phyloP scores from a whole-genome alignment of 2,329 filamentous ascomycete genomes.

The Chaetomium globosum region DNA sequence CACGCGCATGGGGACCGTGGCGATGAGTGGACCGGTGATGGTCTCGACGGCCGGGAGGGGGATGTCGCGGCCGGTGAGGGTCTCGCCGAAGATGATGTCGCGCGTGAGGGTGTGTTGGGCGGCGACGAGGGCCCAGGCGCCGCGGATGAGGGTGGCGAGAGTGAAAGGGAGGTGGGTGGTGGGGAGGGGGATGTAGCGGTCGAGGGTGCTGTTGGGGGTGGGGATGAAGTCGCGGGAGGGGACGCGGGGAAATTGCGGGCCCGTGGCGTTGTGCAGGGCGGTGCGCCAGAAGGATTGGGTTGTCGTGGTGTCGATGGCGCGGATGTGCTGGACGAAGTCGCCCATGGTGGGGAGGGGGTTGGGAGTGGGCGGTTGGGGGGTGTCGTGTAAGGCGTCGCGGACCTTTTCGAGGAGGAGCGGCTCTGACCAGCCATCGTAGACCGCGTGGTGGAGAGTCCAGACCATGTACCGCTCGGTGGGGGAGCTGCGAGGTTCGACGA shows the following conservation, averaged over 20 bases:
- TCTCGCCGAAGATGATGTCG: conserved; percentile 58
- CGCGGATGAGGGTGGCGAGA: conserved; percentile 59
- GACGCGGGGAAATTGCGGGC: conserved; percentile 52
- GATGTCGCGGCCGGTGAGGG: conserved; percentile 36
- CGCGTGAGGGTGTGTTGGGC: conserved; percentile 52
- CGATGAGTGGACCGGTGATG: conserved; percentile 32
- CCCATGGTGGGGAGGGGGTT: conserved; percentile 19
- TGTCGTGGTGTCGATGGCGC: conserved; percentile 40
- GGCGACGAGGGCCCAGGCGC: conserved; percentile 60
- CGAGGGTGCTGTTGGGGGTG: conserved; percentile 50
- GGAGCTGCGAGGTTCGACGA: conserved; percentile 6
- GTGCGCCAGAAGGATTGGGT: conserved; percentile 52
- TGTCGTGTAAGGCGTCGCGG: conserved; percentile 1
- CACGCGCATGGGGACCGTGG: conserved; percentile 34
- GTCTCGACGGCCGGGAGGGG: conserved; percentile 27
- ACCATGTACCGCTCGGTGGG: conserved; percentile 40
- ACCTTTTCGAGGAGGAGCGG: conserved; percentile 49
- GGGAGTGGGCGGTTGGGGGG: background rate
- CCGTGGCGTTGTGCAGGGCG: conserved; percentile 48
- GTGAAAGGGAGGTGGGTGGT: conserved; percentile 46
- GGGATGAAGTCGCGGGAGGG: conserved; percentile 53
- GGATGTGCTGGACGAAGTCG: conserved; percentile 52
- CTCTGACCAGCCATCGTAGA: conserved; percentile 62
- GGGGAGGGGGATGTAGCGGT: conserved; percentile 52
- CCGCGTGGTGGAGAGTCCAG: conserved; percentile 57